Evolutionary conservation across 331 rosid genomes (phyloP).

Genomic region (Acacia pycnantha): DNA sequence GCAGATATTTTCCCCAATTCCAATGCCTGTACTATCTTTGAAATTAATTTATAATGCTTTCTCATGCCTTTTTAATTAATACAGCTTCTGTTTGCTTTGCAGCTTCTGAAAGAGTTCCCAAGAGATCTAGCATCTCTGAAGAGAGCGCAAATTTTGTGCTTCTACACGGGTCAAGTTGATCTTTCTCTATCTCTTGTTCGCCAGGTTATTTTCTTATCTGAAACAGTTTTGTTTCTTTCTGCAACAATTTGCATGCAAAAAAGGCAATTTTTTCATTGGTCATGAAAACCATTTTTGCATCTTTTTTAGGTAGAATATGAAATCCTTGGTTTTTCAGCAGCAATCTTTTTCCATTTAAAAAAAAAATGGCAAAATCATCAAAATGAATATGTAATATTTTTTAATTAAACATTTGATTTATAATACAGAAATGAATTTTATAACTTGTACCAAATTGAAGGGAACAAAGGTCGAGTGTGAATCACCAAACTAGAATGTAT

Average conservation of each 20-base stretch:
- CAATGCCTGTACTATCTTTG: slow-evolving; percentile 13
- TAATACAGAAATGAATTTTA: neutral
- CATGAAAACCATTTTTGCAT: neutral
- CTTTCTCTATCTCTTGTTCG: slow-evolving; percentile 57
- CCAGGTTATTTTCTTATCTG: slow-evolving; percentile 55
- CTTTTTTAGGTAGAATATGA: neutral
- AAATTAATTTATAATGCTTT: slow-evolving; percentile 10
- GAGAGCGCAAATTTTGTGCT: slow-evolving; percentile 81
- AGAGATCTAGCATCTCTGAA: slow-evolving; percentile 77
- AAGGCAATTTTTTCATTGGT: neutral
- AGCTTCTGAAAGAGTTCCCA: slow-evolving; percentile 77
- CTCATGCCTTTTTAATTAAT: neutral
- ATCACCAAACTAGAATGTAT: neutral
- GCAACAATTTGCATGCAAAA: slow-evolving; percentile 8
- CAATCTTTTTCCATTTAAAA: neutral
- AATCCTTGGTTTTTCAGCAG: neutral
- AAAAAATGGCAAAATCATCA: neutral
- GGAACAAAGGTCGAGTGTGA: slow-evolving; percentile 8
- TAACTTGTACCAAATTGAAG: neutral
- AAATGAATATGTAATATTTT: neutral
- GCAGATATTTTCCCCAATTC: slow-evolving; percentile 9
- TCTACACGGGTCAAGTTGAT: slow-evolving; percentile 74
- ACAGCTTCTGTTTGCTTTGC: slow-evolving; percentile 34
- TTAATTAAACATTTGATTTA: neutral
- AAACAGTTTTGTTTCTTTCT: slow-evolving; percentile 19